phyloP scores from a whole-genome alignment of 208 protist genomes.

The Acanthamoeba comandoni region DNA sequence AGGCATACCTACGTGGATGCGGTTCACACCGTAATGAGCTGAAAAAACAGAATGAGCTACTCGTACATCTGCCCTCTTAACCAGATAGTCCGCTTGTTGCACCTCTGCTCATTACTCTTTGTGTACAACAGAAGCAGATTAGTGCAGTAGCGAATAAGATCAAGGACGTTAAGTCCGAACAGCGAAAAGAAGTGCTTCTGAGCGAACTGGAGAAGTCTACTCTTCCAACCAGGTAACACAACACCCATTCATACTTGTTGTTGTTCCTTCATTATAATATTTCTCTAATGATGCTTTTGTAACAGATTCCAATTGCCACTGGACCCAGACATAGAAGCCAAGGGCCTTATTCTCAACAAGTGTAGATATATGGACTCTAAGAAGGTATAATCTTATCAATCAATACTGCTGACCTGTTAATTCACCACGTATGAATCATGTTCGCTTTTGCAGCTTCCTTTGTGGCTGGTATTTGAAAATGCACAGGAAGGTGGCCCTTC shows the following conservation, averaged over 20 bases:
- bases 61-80: neutral
- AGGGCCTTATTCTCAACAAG: slow-evolving; percentile 77
- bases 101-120: neutral
- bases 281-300: neutral
- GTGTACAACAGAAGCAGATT: slow-evolving; percentile 30
- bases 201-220: slow-evolving; percentile 12
- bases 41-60: slow-evolving; percentile 45
- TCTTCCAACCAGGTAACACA: no score
- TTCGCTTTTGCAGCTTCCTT: slow-evolving; percentile 67
- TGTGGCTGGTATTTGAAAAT: slow-evolving; percentile 88
- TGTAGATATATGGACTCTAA: slow-evolving; percentile 85
- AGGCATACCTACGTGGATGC: slow-evolving; percentile 84
- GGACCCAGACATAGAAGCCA: slow-evolving; percentile 79
- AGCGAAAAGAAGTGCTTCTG: slow-evolving; percentile 34
- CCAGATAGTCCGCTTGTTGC: neutral
- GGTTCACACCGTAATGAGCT: slow-evolving; percentile 73
- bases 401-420: slow-evolving; percentile 3
- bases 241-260: neutral
- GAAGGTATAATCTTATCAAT: slow-evolving; percentile 66
- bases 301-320: slow-evolving; percentile 71
- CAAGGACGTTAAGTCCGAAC: slow-evolving; percentile 20
- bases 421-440: neutral
- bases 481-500: slow-evolving; percentile 66
- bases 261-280: neutral
- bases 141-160: slow-evolving; percentile 6